A percentile compares a stretch with the other conserved stretches of the same genome.
phyloP scores from a whole-genome alignment of 1,284 basidiomycete genomes.

The Porogramme epimiltina region DNA sequence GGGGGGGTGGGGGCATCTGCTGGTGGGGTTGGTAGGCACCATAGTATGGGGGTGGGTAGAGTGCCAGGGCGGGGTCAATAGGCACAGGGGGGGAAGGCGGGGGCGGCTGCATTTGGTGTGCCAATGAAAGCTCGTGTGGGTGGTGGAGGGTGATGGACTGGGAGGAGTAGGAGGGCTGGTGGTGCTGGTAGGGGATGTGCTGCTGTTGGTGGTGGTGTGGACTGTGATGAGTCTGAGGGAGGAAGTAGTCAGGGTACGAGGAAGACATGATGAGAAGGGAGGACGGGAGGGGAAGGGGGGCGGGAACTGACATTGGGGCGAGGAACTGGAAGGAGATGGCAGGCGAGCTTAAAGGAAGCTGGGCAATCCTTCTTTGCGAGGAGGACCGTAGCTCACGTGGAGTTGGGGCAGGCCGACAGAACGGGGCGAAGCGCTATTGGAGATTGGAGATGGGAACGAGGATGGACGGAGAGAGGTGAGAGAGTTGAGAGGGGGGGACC shows the following conservation, averaged over 20 bases:
- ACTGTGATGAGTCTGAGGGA: slow-evolving; percentile 25
- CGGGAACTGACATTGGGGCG: slow-evolving; percentile 23
- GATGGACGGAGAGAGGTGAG: slow-evolving; percentile 13
- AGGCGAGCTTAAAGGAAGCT: slow-evolving; percentile 24
- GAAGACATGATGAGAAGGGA: slow-evolving; percentile 25
- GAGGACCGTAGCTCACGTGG: slow-evolving; percentile 18
- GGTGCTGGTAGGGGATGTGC: slow-evolving; percentile 5
- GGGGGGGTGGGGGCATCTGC: too few relatives aligned
- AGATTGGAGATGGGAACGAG: slow-evolving; percentile 13
- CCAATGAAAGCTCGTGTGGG: slow-evolving; percentile 25
- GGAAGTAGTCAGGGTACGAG: slow-evolving; percentile 41
- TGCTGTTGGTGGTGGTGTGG: slow-evolving; percentile 9
- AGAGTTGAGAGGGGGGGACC: slow-evolving; percentile 18
- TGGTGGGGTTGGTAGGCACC: slow-evolving; percentile 41
- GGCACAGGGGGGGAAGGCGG: slow-evolving; percentile 59
- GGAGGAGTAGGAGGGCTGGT: slow-evolving; percentile 30
- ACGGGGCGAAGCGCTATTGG: slow-evolving; percentile 12
- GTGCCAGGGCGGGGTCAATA: slow-evolving; percentile 67
- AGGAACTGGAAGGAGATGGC: slow-evolving; percentile 16
- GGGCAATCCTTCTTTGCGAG: slow-evolving; percentile 8
- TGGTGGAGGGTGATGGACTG: slow-evolving; percentile 30
- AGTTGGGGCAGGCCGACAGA: slow-evolving; percentile 9
- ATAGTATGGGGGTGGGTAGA: slow-evolving; percentile 64
- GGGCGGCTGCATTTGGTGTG: slow-evolving; percentile 45
- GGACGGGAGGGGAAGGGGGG: slow-evolving; percentile 10